A percentile compares a stretch with the other conserved stretches of the same genome.
phyloP scores from a whole-genome alignment of 805 yeast species.

The Helenozyma baotianmanensis region DNA sequence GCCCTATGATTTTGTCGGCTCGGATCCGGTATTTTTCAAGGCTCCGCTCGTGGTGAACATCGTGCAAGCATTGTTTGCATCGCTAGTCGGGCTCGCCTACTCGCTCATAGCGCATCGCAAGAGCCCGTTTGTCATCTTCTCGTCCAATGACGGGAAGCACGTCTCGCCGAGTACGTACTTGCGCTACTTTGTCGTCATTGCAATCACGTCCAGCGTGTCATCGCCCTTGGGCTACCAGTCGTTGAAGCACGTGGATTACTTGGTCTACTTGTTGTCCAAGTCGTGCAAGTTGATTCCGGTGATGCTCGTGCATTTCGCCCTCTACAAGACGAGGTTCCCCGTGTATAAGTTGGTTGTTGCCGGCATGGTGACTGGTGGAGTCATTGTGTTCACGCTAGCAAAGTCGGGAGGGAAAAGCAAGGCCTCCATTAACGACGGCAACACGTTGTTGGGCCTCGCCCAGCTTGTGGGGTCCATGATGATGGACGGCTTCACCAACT shows the following conservation, averaged over 20 bases:
- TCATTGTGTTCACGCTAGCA: slow-evolving; percentile 66
- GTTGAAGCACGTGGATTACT: slow-evolving; percentile 76
- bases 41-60: slow-evolving; percentile 77
- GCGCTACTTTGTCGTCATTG: slow-evolving; percentile 46
- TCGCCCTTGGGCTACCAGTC: slow-evolving; percentile 81
- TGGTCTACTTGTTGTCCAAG: slow-evolving; percentile 81
- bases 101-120: slow-evolving; percentile 32
- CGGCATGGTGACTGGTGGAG: slow-evolving; percentile 74
- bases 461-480: slow-evolving; percentile 61
- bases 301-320: slow-evolving; percentile 70
- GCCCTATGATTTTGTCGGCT: slow-evolving; percentile 54
- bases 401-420: slow-evolving; percentile 26
- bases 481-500: slow-evolving; percentile 88
- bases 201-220: slow-evolving; percentile 73
- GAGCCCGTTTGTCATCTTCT: slow-evolving; percentile 10
- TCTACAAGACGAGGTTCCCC: slow-evolving; percentile 72
- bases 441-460: slow-evolving; percentile 50
- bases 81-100: slow-evolving; percentile 61
- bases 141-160: background rate
- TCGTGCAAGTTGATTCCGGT: slow-evolving; percentile 94
- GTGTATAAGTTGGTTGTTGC: slow-evolving; percentile 76
- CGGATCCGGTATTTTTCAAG: slow-evolving; percentile 46
- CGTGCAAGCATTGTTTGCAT: slow-evolving; percentile 71
- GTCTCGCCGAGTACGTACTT: slow-evolving; percentile 14
- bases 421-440: slow-evolving; percentile 36